Percentiles rank a stretch among this genome's conserved stretches.
Evolutionary conservation across 495 filamentous ascomycete genomes (phyloP).

Genomic region (Annulohypoxylon maeteangense): DNA sequence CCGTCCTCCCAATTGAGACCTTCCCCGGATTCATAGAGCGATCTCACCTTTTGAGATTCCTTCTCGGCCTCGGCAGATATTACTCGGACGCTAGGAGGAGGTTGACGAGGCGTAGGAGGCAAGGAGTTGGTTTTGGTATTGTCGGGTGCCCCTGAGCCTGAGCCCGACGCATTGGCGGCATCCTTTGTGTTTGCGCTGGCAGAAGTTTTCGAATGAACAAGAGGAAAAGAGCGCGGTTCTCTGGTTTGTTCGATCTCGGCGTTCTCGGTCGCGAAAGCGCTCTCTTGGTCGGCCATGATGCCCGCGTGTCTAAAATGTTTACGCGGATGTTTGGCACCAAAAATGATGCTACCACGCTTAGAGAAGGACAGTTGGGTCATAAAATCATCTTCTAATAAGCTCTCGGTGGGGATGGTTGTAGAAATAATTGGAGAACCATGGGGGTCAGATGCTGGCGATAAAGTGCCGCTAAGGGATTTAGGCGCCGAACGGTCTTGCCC

Average conservation of each 20-base stretch:
- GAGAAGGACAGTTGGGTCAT: conserved; percentile 63
- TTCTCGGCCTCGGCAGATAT: conserved; percentile 84
- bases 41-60: conserved; percentile 86
- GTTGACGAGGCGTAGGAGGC: conserved; percentile 39
- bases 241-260: neutral
- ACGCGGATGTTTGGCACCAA: conserved; percentile 62
- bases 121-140: conserved; percentile 19
- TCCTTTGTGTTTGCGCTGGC: conserved; percentile 31
- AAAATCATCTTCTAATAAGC: conserved; percentile 62
- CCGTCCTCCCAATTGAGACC: conserved; percentile 68
- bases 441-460: conserved; percentile 35
- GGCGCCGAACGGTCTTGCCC: conserved; percentile 38
- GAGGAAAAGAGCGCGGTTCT: conserved; percentile 44
- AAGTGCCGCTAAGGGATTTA: conserved; percentile 39
- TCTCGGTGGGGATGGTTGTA: conserved; percentile 63
- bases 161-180: conserved; percentile 7
- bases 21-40: conserved; percentile 87
- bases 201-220: conserved; percentile 32
- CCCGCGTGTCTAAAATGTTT: conserved; percentile 33
- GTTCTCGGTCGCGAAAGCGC: conserved; percentile 14
- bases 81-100: conserved; percentile 60
- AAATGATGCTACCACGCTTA: conserved; percentile 72
- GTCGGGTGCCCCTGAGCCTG: conserved; percentile 36
- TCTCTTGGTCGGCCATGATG: conserved; percentile 37
- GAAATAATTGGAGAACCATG: conserved; percentile 57